phyloP scores from a whole-genome alignment of 139 green algal genomes.

The Dunaliella primolecta region DNA sequence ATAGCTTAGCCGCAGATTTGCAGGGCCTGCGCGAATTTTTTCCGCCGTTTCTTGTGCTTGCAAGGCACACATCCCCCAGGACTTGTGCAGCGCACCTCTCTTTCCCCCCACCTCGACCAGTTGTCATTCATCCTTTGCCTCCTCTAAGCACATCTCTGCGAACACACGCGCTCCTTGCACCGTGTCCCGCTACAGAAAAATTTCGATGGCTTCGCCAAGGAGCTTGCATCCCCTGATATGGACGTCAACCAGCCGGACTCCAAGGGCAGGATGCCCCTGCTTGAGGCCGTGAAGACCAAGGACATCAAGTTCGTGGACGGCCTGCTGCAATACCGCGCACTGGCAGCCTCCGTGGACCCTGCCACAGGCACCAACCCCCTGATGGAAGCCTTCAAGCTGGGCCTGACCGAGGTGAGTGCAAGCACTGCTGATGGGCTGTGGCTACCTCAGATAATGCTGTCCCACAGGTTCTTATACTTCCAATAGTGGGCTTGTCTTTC shows the following conservation, averaged over 20 bases:
- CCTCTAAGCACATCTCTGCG: not conserved
- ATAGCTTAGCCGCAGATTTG: no score
- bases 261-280: conserved; percentile 23
- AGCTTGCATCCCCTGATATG: conserved; percentile 24
- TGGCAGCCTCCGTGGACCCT: conserved; percentile 31
- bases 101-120: not conserved
- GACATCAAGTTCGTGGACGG: conserved; percentile 40
- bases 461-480: no score
- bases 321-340: conserved; percentile 33
- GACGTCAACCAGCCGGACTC: conserved; percentile 41
- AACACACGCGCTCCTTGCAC: not conserved
- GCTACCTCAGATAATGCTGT: no score
- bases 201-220: conserved; percentile 21
- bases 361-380: conserved; percentile 23
- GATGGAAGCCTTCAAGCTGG: conserved; percentile 27
- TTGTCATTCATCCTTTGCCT: no score
- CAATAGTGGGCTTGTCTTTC: no score
- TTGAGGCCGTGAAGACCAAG: conserved; percentile 37
- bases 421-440: no score
- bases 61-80: not conserved
- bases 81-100: not conserved
- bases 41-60: not conserved
- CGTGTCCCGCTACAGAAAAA: conserved; percentile 11
- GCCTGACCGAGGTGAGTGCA: conserved; percentile 19
- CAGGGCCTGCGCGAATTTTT: no score